phyloP scores from a whole-genome alignment of 1,284 basidiomycete species.

The Coniferiporia weirii region DNA sequence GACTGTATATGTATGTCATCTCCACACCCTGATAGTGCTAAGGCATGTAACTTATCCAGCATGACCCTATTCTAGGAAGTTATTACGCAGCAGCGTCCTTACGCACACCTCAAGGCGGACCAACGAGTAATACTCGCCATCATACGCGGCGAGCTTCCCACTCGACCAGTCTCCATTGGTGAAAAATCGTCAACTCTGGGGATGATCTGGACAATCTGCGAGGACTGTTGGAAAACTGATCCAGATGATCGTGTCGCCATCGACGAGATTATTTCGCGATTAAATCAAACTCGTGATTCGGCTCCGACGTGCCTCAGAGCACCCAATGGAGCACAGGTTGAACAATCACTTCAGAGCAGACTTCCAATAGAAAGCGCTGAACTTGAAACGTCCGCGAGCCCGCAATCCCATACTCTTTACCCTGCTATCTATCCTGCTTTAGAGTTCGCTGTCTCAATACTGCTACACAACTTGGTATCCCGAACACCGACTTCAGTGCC shows the following conservation, averaged over 20 bases:
- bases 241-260: neutral
- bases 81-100: neutral
- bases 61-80: constrained; percentile 2
- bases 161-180: neutral
- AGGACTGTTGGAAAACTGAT: constrained; percentile 3
- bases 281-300: too few species aligned
- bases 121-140: neutral
- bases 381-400: too few species aligned
- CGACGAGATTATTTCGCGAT: neutral
- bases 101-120: neutral
- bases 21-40: neutral
- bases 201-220: constrained; percentile 5
- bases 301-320: too few species aligned
- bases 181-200: neutral
- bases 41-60: neutral
- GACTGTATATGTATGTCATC: constrained; percentile 7
- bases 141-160: neutral
- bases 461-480: too few species aligned
- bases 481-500: too few species aligned
- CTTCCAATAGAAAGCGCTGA: too few species aligned
- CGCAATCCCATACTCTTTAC: too few species aligned
- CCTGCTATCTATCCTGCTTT: too few species aligned
- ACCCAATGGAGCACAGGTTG: too few species aligned
- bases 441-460: too few species aligned
- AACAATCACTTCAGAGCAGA: too few species aligned